Percentiles rank a stretch among this genome's conserved stretches.
Conservation (phyloP, 75 land plant genomes). For the Cryptomeria japonica region DNA sequence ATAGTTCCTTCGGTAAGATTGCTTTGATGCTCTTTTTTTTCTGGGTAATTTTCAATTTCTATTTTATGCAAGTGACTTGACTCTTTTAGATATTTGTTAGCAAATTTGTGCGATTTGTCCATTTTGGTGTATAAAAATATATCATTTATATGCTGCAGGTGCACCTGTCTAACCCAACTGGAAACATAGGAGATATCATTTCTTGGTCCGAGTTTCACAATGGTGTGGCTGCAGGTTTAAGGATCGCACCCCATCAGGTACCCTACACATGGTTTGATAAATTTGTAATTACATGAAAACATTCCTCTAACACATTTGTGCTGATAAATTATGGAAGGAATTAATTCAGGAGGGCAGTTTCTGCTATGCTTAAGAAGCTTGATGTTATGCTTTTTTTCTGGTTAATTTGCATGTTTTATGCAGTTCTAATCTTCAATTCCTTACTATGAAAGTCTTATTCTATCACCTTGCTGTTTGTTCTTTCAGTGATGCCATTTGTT, state of each 20-base stretch:
- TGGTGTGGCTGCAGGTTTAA: slow-evolving; percentile 98
- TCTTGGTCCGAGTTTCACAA: slow-evolving; percentile 99
- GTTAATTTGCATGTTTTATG: not conserved
- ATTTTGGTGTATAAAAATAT: not conserved
- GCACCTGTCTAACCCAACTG: slow-evolving; percentile 78
- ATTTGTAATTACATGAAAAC: not conserved
- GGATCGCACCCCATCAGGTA: slow-evolving; percentile 91
- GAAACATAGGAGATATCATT: slow-evolving; percentile 78
- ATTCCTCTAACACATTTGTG: not conserved
- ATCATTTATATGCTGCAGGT: slow-evolving; percentile 44
- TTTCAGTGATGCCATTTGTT: not conserved
- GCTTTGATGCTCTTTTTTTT: not conserved
- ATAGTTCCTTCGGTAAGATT: not conserved
- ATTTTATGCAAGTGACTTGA: not conserved
- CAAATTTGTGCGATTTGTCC: not conserved
- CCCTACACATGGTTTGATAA: not conserved
- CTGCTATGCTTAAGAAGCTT: not conserved
- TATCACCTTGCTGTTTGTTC: not conserved
- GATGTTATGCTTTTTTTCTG: not conserved
- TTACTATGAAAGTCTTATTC: not conserved
- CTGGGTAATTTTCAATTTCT: not conserved
- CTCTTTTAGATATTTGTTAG: not conserved
- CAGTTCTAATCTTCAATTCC: not conserved
- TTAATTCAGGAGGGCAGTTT: not conserved
- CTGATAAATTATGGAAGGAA: not conserved